These are phyloP conservation scores for Silene uniflora DNA, from an alignment of 148 eudicot species.

Conservation along the genomic window DNA sequence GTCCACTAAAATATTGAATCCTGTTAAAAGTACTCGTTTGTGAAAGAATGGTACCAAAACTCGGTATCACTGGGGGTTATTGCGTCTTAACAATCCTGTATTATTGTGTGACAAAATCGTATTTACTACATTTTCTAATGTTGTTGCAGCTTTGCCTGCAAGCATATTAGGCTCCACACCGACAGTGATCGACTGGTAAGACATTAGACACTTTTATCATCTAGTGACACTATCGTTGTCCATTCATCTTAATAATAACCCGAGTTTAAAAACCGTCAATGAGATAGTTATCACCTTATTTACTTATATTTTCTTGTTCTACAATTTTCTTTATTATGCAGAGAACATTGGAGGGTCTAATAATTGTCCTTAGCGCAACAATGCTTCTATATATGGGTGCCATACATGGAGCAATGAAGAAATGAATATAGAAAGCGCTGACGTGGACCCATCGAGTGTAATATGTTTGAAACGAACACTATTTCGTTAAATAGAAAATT, in stretches of 20 bases:
- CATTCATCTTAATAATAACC: neutral
- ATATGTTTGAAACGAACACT: too few species aligned
- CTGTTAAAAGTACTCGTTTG: too few species aligned
- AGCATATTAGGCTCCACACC: constrained; percentile 44
- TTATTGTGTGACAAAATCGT: neutral
- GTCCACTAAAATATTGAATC: too few species aligned
- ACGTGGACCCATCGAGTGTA: too few species aligned
- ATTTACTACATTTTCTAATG: neutral
- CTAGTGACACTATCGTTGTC: too few species aligned
- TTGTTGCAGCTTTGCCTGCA: constrained; percentile 37
- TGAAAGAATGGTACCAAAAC: too few species aligned
- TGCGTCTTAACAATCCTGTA: too few species aligned
- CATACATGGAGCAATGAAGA: constrained; percentile 34
- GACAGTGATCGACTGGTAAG: constrained; percentile 31
- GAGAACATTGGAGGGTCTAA: constrained; percentile 40
- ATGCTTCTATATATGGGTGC: constrained; percentile 39
- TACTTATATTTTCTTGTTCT: neutral
- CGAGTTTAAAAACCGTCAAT: neutral
- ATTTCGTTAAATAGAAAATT: too few species aligned
- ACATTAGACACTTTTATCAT: neutral
- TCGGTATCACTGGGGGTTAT: too few species aligned
- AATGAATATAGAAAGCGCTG: neutral
- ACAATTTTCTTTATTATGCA: constrained; percentile 1
- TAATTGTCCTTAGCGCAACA: constrained; percentile 34
- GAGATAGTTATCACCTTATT: neutral